These are phyloP conservation scores for Colletotrichum phormii DNA, from an alignment of 2,329 filamentous ascomycete species.

Conservation along the genomic window DNA sequence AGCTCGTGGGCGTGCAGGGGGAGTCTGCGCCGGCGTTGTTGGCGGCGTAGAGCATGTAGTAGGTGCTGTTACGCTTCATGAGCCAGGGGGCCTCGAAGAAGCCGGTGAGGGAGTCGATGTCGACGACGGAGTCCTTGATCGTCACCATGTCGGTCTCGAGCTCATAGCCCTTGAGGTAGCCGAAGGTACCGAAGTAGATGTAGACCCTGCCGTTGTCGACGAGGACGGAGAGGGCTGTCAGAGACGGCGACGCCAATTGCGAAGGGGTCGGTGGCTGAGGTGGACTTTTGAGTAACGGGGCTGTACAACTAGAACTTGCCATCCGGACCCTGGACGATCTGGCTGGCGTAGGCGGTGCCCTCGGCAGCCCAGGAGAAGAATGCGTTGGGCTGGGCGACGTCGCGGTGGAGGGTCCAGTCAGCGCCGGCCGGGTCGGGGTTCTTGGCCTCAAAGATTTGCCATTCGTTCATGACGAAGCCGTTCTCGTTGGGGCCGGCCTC, in stretches of 20 bases:
- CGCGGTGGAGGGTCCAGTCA: conserved; percentile 47
- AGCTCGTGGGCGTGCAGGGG: conserved; percentile 51
- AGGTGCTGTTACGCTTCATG: conserved; percentile 48
- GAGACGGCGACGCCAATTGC: conserved; percentile 53
- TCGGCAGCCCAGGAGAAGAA: conserved; percentile 49
- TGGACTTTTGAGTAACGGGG: conserved; percentile 45
- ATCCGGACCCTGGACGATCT: conserved; percentile 48
- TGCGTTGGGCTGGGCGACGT: conserved; percentile 44
- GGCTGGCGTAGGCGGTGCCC: conserved; percentile 50
- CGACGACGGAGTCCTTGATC: conserved; percentile 40
- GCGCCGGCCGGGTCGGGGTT: conserved; percentile 45
- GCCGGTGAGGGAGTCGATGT: conserved; percentile 43
- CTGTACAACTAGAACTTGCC: conserved; percentile 52
- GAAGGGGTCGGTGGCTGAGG: conserved; percentile 46
- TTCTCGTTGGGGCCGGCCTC: conserved; percentile 45
- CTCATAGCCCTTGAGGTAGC: conserved; percentile 47
- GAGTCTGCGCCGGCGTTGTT: conserved; percentile 51
- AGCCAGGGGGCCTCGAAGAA: conserved; percentile 55
- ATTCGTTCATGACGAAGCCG: conserved; percentile 50
- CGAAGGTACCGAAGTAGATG: conserved; percentile 53
- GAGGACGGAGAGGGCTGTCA: conserved; percentile 45
- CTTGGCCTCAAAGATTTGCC: conserved; percentile 48
- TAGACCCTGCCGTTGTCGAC: conserved; percentile 51
- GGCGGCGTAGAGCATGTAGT: conserved; percentile 54
- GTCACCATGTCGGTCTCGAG: conserved; percentile 52